Base-by-base conservation (phyloP, 495 filamentous ascomycete genomes). In the Aspergillus asperescens region DNA sequence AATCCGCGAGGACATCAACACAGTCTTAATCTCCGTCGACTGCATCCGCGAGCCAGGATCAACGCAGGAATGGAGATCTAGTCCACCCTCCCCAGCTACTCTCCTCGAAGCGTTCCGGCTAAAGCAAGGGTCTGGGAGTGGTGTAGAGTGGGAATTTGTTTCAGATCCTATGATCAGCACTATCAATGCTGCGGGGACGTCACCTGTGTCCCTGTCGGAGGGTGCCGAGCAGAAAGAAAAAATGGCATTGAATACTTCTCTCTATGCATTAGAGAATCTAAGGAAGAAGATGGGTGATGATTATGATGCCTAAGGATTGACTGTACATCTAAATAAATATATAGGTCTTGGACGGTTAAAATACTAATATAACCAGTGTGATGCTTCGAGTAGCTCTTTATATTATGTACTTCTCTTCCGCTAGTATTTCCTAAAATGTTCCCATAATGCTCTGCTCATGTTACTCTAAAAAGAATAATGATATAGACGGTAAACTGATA, bases 221-320 rank as follows among this genome's bases (percentile, higher is more conserved):
- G 58, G 50, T 23, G 23, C 79, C 39, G 62, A 68, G 16, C 53
- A 58, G 29, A 70, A 77, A 50, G 42, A 61, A 35, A 55, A 57
- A 41, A 62, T 64, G 37, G 58, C 58, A 42, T 40, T 78, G 23
- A 67, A 68, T 44, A 69, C 82, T 40, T 66, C 83, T 0, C 55
- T 95, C 47, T 95, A 95, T 67, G 73, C 74, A 2, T 68, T 89
- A 41, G 85, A 82, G 42, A 84, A 82, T 51, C 72, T 95, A 44
- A 77, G 91, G 44, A 96, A 94, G 73, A 78, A 54, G 44, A 37
- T 20, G 7, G 57, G 46, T 6, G 55, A 46, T 10, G 63, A 68
- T 15, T 65, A 73, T n/a, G n/a, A n/a, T n/a, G n/a, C n/a, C n/a
- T n/a, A n/a, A n/a, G n/a, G n/a, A n/a, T n/a, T n/a, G n/a, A n/a